Percentiles rank a stretch among this genome's conserved stretches.
Conservation (phyloP, 2,329 filamentous ascomycete genomes). For the Mycocentrospora acerina region DNA sequence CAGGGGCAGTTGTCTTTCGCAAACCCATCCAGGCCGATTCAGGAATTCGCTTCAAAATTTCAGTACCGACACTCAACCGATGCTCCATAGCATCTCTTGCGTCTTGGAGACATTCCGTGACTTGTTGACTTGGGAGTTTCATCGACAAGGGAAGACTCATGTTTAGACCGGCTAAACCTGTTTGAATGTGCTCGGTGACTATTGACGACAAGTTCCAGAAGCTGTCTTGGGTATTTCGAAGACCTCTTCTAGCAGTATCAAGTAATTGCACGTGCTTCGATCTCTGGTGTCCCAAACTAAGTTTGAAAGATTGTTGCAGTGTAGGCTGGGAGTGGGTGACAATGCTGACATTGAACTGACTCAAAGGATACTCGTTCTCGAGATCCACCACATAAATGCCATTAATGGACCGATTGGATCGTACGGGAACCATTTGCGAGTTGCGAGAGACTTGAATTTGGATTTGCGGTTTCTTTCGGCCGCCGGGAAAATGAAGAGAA, state of each 20-base stretch:
- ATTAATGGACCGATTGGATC: slow-evolving; percentile 53
- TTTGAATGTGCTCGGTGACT: slow-evolving; percentile 13
- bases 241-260: slow-evolving; percentile 17
- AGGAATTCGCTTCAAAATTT: slow-evolving; percentile 18
- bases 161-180: slow-evolving; percentile 8
- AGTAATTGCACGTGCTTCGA: slow-evolving; percentile 26
- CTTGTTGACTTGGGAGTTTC: not conserved
- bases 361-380: slow-evolving; percentile 52
- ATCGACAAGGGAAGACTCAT: slow-evolving; percentile 4
- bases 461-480: slow-evolving; percentile 50
- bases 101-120: slow-evolving; percentile 2
- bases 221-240: slow-evolving; percentile 20
- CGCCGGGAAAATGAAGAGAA: slow-evolving; percentile 45
- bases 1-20: slow-evolving; percentile 25
- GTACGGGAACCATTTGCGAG: slow-evolving; percentile 45
- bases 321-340: slow-evolving; percentile 40
- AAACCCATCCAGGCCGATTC: slow-evolving; percentile 24
- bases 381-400: slow-evolving; percentile 56
- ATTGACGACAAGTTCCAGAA: slow-evolving; percentile 23
- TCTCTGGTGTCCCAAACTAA: slow-evolving; percentile 36
- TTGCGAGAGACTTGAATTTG: slow-evolving; percentile 52
- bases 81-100: slow-evolving; percentile 13
- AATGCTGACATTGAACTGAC: slow-evolving; percentile 53
- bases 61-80: slow-evolving; percentile 5
- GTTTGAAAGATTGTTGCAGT: slow-evolving; percentile 35